Percentiles rank a stretch among this genome's conserved stretches.
phyloP scores from a whole-genome alignment of 768 basidiomycete genomes.

The Auricularia sp. region DNA sequence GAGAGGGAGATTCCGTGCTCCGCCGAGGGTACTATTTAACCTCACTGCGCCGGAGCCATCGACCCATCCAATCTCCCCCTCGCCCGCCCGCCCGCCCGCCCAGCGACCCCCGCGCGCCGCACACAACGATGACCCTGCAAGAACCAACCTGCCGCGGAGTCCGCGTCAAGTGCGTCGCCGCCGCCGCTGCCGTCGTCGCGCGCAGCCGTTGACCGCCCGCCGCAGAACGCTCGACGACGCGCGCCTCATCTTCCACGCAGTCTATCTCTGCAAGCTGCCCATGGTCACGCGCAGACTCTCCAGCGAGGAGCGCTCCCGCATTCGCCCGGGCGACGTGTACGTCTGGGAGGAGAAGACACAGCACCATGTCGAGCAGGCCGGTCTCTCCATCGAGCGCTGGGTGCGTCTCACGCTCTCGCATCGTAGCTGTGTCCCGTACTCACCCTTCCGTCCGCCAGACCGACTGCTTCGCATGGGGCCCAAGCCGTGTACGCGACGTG shows the following conservation, averaged over 20 bases:
- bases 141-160: constrained; percentile 65
- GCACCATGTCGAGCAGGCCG: constrained; percentile 23
- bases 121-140: constrained; percentile 43
- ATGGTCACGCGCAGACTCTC: constrained; percentile 75
- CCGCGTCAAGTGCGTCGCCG: constrained; percentile 46
- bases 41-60: neutral
- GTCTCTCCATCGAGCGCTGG: constrained; percentile 26
- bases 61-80: constrained; percentile 2
- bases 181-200: neutral
- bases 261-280: constrained; percentile 54
- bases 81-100: constrained; percentile 11
- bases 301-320: constrained; percentile 58
- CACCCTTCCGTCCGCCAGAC: neutral
- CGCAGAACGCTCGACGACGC: constrained; percentile 52
- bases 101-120: constrained; percentile 12
- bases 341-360: constrained; percentile 28
- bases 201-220: neutral
- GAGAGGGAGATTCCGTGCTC: neutral
- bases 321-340: constrained; percentile 34
- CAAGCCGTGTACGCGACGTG: neutral
- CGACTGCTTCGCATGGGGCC: neutral
- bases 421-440: neutral
- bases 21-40: neutral
- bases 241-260: constrained; percentile 71
- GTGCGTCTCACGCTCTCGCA: neutral